These are phyloP conservation scores for Coemansia biformis DNA, from an alignment of 192 early-diverging fungal species.

Conservation along the genomic window DNA sequence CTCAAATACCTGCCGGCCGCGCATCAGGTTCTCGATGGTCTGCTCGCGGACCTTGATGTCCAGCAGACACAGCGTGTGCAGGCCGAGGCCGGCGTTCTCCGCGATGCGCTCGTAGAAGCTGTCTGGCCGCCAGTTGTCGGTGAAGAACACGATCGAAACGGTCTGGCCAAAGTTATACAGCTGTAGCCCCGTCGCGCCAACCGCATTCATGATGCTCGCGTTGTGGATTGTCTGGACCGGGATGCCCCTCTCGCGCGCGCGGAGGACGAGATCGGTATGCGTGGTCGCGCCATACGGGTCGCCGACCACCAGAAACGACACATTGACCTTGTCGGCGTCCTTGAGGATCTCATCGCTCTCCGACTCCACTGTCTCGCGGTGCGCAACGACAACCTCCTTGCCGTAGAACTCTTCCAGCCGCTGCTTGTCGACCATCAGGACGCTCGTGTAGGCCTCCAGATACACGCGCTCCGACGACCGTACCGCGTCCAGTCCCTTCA, in stretches of 20 bases:
- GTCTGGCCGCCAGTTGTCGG: constrained; percentile 93
- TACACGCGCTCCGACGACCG: constrained; percentile 81
- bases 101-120: constrained; percentile 93
- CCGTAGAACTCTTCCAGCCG: constrained; percentile 78
- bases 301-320: constrained; percentile 94
- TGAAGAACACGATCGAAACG: constrained; percentile 98
- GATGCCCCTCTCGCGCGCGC: constrained; percentile 82
- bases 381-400: constrained; percentile 78
- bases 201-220: constrained; percentile 99
- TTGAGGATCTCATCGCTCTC: constrained; percentile 82
- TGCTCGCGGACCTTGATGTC: constrained; percentile 99
- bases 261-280: constrained; percentile 92
- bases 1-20: constrained; percentile 90
- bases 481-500: constrained; percentile 94
- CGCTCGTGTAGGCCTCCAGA: constrained; percentile 93
- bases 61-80: constrained; percentile 93
- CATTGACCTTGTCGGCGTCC: constrained; percentile 82
- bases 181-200: constrained; percentile 91
- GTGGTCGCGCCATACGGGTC: constrained; percentile 98
- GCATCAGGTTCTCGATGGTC: constrained; percentile 90
- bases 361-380: constrained; percentile 96
- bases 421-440: constrained; percentile 77
- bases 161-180: constrained; percentile 98
- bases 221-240: constrained; percentile 92
- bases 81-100: constrained; percentile 72